A percentile compares a stretch with the other conserved stretches of the same genome.
Evolutionary conservation across 108 stramenopile genomes (phyloP).

Genomic region (Fragilaria crotonensis): DNA sequence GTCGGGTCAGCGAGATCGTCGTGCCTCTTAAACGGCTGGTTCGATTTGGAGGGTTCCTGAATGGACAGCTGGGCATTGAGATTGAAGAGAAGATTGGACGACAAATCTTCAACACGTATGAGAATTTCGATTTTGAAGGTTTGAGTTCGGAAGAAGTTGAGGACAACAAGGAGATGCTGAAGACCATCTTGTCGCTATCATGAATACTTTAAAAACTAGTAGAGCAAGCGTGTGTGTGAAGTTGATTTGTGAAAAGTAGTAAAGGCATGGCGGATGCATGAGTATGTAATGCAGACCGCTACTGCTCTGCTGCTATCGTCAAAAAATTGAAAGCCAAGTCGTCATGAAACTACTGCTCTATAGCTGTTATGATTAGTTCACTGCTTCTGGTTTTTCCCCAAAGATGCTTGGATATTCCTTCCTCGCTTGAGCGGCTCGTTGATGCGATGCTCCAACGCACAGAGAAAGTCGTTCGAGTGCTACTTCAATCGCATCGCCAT

Average conservation of each 20-base stretch:
- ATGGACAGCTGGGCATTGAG: constrained; percentile 58
- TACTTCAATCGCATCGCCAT: constrained; percentile 45
- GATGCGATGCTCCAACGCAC: constrained; percentile 60
- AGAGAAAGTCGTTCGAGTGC: constrained; percentile 58
- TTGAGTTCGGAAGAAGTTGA: constrained; percentile 43
- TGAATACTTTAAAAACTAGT: not conserved
- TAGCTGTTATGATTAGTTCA: too few relatives aligned
- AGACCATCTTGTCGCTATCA: constrained; percentile 25
- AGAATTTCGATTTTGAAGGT: constrained; percentile 55
- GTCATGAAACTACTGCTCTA: too few relatives aligned
- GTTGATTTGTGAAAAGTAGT: too few relatives aligned
- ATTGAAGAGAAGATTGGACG: constrained; percentile 57
- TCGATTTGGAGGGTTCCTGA: constrained; percentile 66
- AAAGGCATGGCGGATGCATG: too few relatives aligned
- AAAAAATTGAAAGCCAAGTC: too few relatives aligned
- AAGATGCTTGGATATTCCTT: not conserved
- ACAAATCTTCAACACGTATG: constrained; percentile 65
- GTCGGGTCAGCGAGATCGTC: constrained; percentile 58
- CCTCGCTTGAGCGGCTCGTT: constrained; percentile 29
- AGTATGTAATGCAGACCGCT: too few relatives aligned
- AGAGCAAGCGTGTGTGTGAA: too few relatives aligned
- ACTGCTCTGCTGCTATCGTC: too few relatives aligned
- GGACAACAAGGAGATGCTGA: constrained; percentile 52
- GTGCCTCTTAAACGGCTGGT: constrained; percentile 60
- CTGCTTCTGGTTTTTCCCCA: not conserved